Conservation (phyloP, 495 filamentous ascomycete species). For the Patellaria atrata region DNA sequence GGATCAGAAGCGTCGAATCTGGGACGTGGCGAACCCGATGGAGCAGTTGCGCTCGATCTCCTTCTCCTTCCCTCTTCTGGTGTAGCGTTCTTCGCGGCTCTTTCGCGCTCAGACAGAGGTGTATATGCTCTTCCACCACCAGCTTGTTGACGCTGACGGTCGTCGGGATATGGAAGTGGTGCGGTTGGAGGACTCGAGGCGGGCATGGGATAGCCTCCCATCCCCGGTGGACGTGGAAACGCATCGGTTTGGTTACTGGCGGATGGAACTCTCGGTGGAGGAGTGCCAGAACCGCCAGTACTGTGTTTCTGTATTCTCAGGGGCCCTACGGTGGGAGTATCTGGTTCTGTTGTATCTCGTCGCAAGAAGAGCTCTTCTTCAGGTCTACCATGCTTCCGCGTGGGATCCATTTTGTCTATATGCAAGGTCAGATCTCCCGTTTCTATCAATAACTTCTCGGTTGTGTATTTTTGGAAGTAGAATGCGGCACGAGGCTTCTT, state of each 20-base stretch:
- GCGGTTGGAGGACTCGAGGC: constrained; percentile 49
- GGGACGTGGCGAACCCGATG: constrained; percentile 10
- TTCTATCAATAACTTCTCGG: too few species aligned
- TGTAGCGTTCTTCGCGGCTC: constrained; percentile 20
- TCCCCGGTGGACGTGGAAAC: constrained; percentile 31
- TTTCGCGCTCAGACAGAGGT: constrained; percentile 37
- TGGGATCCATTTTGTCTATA: constrained; percentile 3
- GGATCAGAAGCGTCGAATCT: constrained; percentile 27
- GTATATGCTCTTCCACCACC: constrained; percentile 25
- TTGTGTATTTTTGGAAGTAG: too few species aligned
- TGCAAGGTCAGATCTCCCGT: too few species aligned
- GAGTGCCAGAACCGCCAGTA: constrained; percentile 28
- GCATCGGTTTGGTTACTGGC: constrained; percentile 26
- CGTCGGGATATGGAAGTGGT: constrained; percentile 66
- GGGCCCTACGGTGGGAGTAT: constrained; percentile 58
- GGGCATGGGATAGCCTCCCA: constrained; percentile 38
- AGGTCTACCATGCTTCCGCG: constrained; percentile 20
- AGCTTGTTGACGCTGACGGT: constrained; percentile 37
- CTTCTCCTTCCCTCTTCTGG: constrained; percentile 15
- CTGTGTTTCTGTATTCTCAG: constrained; percentile 67
- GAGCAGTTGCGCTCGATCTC: constrained; percentile 13
- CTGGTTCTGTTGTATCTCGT: constrained; percentile 9
- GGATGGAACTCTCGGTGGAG: constrained; percentile 25
- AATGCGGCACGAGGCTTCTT: too few species aligned
- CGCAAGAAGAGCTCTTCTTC: constrained; percentile 27